phyloP scores from a whole-genome alignment of 139 green algal species.

The Chlorella sp. region DNA sequence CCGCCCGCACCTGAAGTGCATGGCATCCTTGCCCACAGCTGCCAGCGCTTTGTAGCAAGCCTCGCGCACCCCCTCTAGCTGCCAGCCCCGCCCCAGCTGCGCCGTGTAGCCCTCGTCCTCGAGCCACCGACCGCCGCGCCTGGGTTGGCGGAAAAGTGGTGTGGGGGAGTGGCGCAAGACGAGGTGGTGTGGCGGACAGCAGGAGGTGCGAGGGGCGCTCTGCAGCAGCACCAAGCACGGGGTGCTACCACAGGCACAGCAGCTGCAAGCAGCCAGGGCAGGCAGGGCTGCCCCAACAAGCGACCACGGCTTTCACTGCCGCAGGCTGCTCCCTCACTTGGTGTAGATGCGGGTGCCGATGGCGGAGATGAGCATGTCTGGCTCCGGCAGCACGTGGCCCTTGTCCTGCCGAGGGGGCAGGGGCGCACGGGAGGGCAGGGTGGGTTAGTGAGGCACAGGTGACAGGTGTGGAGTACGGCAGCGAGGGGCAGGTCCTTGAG shows the following conservation, averaged over 20 bases:
- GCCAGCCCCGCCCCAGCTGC: conserved; percentile 75
- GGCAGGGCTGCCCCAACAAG: too few species aligned
- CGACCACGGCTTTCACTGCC: too few species aligned
- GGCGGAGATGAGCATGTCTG: conserved; percentile 82
- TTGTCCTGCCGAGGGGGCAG: conserved; percentile 54
- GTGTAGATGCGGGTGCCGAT: conserved; percentile 86
- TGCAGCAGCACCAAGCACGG: too few species aligned
- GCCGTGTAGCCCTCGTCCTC: conserved; percentile 70
- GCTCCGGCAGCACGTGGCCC: conserved; percentile 63
- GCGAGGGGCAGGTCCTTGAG: too few species aligned
- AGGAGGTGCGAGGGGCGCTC: too few species aligned
- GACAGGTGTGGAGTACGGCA: too few species aligned
- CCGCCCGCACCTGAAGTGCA: conserved; percentile 75
- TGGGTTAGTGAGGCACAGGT: too few species aligned
- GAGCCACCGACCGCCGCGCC: conserved; percentile 46
- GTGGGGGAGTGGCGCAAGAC: background rate
- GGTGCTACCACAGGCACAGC: too few species aligned
- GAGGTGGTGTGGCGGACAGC: too few species aligned
- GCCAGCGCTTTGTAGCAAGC: conserved; percentile 73
- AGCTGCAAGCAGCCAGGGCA: too few species aligned
- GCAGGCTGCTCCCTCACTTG: conserved; percentile 20
- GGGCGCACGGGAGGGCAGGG: too few species aligned
- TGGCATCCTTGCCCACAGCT: conserved; percentile 72
- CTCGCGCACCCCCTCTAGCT: conserved; percentile 68
- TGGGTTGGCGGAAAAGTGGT: background rate